These are phyloP conservation scores for Tolypocladium amazonense DNA, from an alignment of 2,329 filamentous ascomycete species.

Conservation along the genomic window DNA sequence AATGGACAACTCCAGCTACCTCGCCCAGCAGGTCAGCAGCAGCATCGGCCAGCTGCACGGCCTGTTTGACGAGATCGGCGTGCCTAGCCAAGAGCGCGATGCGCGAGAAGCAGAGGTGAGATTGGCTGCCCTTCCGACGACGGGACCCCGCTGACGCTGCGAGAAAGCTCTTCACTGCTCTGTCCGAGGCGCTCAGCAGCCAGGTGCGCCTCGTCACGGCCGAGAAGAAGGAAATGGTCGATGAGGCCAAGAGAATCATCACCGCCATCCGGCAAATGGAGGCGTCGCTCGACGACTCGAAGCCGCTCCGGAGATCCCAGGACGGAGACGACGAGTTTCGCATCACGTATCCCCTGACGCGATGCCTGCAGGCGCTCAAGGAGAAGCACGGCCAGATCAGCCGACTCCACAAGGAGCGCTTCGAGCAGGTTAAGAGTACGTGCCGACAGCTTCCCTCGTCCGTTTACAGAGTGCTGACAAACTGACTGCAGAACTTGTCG, in stretches of 20 bases:
- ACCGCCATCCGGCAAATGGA: constrained; percentile 90
- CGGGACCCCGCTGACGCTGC: neutral
- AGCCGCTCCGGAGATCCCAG: constrained; percentile 47
- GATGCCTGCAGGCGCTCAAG: constrained; percentile 70
- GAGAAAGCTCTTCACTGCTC: constrained; percentile 70
- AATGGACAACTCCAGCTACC: constrained; percentile 64
- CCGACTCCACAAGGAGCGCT: constrained; percentile 80
- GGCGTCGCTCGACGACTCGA: constrained; percentile 69
- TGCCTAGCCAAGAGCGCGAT: constrained; percentile 88
- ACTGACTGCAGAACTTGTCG: constrained; percentile 64
- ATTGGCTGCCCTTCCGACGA: neutral
- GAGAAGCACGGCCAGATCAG: constrained; percentile 76
- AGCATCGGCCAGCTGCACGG: constrained; percentile 90
- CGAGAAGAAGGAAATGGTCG: constrained; percentile 85
- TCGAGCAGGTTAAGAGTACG: constrained; percentile 90
- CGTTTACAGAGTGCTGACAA: neutral
- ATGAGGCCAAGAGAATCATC: constrained; percentile 79
- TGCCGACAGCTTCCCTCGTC: constrained; percentile 1
- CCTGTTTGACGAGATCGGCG: constrained; percentile 94
- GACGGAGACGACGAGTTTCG: constrained; percentile 58
- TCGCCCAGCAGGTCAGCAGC: constrained; percentile 88
- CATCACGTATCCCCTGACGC: constrained; percentile 72
- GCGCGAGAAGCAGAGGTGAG: constrained; percentile 74
- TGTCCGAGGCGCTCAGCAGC: constrained; percentile 85
- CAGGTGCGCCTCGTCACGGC: constrained; percentile 75